Evolutionary conservation across 1,139 yeast genomes (phyloP), one percentile per base, ranked within the genome.

Genomic region (Pichia sp.): DNA sequence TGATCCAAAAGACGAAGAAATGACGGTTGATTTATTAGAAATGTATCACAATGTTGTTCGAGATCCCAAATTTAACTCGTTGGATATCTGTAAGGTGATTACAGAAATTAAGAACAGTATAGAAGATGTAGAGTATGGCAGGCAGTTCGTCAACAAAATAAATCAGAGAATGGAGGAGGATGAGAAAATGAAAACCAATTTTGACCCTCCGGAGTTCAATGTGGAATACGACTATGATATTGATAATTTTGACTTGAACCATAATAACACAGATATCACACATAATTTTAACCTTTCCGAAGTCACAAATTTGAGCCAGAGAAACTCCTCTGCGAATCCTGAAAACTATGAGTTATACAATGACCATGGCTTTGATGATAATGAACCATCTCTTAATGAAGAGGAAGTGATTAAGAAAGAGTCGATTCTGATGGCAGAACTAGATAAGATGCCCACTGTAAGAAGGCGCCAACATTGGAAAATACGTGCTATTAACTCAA

Each of bases 191-290:
- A 29, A 41, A 14, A 48, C 48, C n/a, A 41, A 50, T 12, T 16
- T 27, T 9, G 10, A 41, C 12, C 33, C 48, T 5, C 55, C 53
- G 0, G 46, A 52, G 8, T 52, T 43, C 27, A 41, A 48, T 12
- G 54, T 53, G 17, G 51, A 56, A 12, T 46, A 49, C 33, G 54
- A 51, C 40, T 55, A 56, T 17, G 55, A 56, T 31, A 50, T 56
- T 38, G 70, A 50, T n/a, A 51, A 56, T 36, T 55, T 62, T 27
- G 60, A 48, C 20, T 24, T 42, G 34, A 40, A 31, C 6, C 33
- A 46, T 10, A 34, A 41, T 6, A 30, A 40, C 6, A 20, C 14
- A 17, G 38, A 47, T 10, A 24, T 7, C 7, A 14, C 6, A 4
- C 7, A 42, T 4, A 42, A 24, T 20, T 42, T 27, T 31, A 42